phyloP scores from a whole-genome alignment of 768 basidiomycete genomes.

The Leucocoprinus leucothites region DNA sequence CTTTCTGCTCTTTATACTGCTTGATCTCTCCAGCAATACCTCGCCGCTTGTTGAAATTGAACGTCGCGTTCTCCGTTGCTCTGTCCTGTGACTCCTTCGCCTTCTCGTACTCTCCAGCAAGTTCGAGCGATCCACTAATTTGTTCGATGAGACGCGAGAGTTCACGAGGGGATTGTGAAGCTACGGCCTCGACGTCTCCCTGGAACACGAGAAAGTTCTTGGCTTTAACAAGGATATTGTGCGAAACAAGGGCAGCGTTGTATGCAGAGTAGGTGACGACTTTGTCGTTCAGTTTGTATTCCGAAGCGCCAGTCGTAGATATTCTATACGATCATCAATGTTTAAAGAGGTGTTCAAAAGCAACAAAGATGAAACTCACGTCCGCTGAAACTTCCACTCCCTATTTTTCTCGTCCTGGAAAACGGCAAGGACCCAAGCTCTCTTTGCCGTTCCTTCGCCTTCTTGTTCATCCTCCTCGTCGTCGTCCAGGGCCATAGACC shows the following conservation, averaged over 20 bases:
- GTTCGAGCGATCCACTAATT: constrained; percentile 91
- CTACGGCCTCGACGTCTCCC: constrained; percentile 97
- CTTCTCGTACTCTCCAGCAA: constrained; percentile 83
- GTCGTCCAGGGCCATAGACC: constrained; percentile 42
- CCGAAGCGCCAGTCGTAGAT: constrained; percentile 81
- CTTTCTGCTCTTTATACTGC: constrained; percentile 96
- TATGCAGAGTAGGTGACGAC: constrained; percentile 85
- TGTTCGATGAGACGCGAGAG: constrained; percentile 91
- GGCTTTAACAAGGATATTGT: constrained; percentile 97
- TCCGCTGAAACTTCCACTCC: constrained; percentile 90
- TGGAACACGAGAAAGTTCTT: constrained; percentile 99
- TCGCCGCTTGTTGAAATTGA: constrained; percentile 91
- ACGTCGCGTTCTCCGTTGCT: constrained; percentile 91
- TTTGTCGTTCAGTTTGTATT: constrained; percentile 83
- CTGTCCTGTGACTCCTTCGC: constrained; percentile 85
- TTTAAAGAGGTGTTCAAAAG: constrained; percentile 1
- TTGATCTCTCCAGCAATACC: constrained; percentile 94
- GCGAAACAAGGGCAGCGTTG: constrained; percentile 80
- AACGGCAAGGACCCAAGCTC: constrained; percentile 95
- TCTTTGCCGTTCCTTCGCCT: constrained; percentile 83
- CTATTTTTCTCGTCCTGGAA: constrained; percentile 74
- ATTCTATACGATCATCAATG: constrained; percentile 52
- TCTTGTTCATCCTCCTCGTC: constrained; percentile 46
- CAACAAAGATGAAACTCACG: constrained; percentile 60
- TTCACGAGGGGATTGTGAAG: constrained; percentile 89